phyloP scores from a whole-genome alignment of 345 rosid genomes.

The Anastatica hierochuntica region DNA sequence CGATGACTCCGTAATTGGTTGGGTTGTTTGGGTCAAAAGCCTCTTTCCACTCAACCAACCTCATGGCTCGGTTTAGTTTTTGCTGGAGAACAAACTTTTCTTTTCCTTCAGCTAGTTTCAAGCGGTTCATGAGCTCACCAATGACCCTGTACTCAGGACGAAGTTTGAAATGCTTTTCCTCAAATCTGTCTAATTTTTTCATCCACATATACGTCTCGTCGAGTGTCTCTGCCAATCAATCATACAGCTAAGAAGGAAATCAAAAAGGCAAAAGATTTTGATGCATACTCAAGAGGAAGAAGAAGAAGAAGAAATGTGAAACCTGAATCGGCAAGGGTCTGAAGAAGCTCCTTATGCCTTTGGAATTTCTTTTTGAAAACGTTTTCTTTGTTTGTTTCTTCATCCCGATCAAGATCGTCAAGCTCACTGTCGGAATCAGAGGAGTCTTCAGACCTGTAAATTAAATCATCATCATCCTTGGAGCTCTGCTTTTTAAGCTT shows the following conservation, averaged over 20 bases:
- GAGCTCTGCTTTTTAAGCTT: constrained; percentile 56
- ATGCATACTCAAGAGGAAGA: no score
- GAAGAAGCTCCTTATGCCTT: constrained; percentile 56
- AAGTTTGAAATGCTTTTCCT: constrained; percentile 66
- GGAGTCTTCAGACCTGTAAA: constrained; percentile 43
- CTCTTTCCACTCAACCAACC: constrained; percentile 80
- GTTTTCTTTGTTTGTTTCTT: constrained; percentile 23
- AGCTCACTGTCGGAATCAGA: constrained; percentile 69
- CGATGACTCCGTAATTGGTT: constrained; percentile 58
- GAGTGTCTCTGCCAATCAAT: constrained; percentile 57
- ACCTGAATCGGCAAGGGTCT: constrained; percentile 38
- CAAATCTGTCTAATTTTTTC: constrained; percentile 68
- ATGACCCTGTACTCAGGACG: constrained; percentile 77
- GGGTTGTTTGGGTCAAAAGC: constrained; percentile 84
- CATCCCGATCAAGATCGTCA: constrained; percentile 48
- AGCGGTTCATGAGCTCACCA: constrained; percentile 75
- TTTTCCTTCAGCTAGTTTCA: constrained; percentile 81
- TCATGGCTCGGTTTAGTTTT: constrained; percentile 77
- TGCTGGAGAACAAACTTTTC: constrained; percentile 83
- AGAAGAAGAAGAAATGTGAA: no score
- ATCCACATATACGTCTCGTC: constrained; percentile 76
- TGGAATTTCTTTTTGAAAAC: constrained; percentile 45
- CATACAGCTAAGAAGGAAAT: no score
- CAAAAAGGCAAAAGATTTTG: no score
- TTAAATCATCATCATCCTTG: constrained; percentile 32